Evolutionary conservation across 257 asterid species (phyloP).

Genomic region (Solanum microdontum): DNA sequence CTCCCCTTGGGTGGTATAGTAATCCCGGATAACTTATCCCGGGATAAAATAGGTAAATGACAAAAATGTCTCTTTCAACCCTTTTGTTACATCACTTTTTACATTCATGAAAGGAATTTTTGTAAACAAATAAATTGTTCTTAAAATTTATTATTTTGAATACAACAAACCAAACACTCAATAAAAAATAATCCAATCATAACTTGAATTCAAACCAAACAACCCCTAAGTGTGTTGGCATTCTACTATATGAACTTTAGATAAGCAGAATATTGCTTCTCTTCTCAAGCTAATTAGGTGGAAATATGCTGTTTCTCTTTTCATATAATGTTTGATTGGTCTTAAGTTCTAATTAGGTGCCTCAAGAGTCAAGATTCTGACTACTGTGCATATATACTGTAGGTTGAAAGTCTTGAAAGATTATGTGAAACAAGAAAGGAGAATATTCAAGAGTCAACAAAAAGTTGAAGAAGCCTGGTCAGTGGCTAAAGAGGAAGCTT

Average conservation of each 20-base stretch:
- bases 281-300: background rate
- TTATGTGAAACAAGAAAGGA: slow-evolving; percentile 25
- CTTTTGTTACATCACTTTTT: too few species aligned
- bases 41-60: too few species aligned
- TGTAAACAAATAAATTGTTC: too few species aligned
- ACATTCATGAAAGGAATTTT: too few species aligned
- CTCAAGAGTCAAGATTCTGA: background rate
- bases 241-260: background rate
- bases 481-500: slow-evolving; percentile 37
- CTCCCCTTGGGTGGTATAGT: too few species aligned
- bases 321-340: background rate
- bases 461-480: slow-evolving; percentile 34
- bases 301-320: background rate
- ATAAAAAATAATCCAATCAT: too few species aligned
- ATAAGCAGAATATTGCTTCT: background rate
- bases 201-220: too few species aligned
- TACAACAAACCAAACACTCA: too few species aligned
- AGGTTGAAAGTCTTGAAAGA: slow-evolving; percentile 22
- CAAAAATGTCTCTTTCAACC: too few species aligned
- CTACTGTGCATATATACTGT: background rate
- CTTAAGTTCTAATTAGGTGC: background rate
- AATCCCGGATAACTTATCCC: too few species aligned
- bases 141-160: too few species aligned
- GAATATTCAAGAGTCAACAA: slow-evolving; percentile 22
- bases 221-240: background rate